Evolutionary conservation across 805 yeast genomes (phyloP).

Genomic region (Candida namnaoensis): DNA sequence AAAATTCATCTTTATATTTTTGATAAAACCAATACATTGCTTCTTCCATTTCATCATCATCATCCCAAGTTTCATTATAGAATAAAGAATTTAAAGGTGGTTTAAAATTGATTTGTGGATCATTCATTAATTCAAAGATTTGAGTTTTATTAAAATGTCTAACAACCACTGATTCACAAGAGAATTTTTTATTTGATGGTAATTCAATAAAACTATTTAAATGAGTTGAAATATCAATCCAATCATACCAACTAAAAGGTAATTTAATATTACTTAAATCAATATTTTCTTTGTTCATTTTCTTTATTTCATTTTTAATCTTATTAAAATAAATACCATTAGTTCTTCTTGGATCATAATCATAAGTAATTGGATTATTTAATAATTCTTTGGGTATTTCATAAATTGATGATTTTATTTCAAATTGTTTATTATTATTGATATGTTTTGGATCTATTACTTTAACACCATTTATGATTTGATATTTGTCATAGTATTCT

Average conservation of each 20-base stretch:
- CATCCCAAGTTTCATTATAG: too few relatives aligned
- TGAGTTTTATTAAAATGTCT: conserved; percentile 1
- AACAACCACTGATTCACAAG: conserved; percentile 9
- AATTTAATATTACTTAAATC: conserved; percentile 12
- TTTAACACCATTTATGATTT: too few relatives aligned
- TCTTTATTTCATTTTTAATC: conserved; percentile 15
- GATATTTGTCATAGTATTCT: too few relatives aligned
- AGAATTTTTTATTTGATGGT: conserved; percentile 9
- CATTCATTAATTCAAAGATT: background rate
- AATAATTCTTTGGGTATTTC: too few relatives aligned
- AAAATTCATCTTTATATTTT: conserved; percentile 1
- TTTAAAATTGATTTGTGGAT: too few relatives aligned
- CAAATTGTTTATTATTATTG: too few relatives aligned
- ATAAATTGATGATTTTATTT: too few relatives aligned
- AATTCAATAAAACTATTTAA: conserved; percentile 29
- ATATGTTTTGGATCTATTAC: too few relatives aligned
- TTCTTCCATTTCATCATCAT: too few relatives aligned
- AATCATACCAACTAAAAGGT: conserved; percentile 52
- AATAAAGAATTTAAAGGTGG: too few relatives aligned
- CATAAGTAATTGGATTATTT: conserved; percentile 23
- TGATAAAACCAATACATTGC: too few relatives aligned
- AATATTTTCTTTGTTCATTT: background rate
- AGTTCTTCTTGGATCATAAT: conserved; percentile 50
- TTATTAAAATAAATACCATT: conserved; percentile 38
- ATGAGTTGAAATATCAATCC: conserved; percentile 35